phyloP scores from a whole-genome alignment of 345 rosid genomes.

The Bruguiera sexangula region DNA sequence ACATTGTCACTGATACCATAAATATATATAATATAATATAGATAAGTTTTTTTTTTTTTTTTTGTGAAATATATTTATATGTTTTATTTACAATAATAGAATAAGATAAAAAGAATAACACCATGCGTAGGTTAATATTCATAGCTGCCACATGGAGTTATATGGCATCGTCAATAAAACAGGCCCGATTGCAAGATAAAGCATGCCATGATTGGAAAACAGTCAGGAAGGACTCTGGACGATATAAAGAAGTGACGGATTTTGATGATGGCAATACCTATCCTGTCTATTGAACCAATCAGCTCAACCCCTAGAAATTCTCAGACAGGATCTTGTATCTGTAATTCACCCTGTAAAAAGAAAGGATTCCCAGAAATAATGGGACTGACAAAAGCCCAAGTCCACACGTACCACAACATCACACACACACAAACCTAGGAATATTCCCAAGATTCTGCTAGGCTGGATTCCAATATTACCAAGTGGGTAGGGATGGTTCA shows the following conservation, averaged over 20 bases:
- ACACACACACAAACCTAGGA: conserved; percentile 2
- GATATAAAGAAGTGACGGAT: background rate
- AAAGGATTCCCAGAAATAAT: background rate
- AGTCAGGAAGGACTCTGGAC: background rate
- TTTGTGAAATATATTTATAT: no score
- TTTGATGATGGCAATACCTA: no score
- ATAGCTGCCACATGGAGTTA: no score
- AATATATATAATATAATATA: no score
- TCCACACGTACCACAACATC: conserved; percentile 2
- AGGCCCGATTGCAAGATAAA: background rate
- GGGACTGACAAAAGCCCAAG: conserved; percentile 2
- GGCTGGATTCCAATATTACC: conserved; percentile 34
- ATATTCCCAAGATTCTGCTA: conserved; percentile 28
- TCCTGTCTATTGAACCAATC: background rate
- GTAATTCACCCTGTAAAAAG: background rate
- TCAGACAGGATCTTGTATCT: conserved; percentile 17
- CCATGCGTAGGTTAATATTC: no score
- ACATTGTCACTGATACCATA: no score
- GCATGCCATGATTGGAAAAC: no score
- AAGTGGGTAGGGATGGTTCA: conserved; percentile 3
- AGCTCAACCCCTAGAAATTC: conserved; percentile 13
- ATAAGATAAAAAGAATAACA: no score
- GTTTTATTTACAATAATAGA: no score
- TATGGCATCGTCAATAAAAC: no score
- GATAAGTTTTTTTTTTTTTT: no score